Base-by-base conservation (phyloP, 2,329 filamentous ascomycete species). In the Beauveria scarabaeidicola region DNA sequence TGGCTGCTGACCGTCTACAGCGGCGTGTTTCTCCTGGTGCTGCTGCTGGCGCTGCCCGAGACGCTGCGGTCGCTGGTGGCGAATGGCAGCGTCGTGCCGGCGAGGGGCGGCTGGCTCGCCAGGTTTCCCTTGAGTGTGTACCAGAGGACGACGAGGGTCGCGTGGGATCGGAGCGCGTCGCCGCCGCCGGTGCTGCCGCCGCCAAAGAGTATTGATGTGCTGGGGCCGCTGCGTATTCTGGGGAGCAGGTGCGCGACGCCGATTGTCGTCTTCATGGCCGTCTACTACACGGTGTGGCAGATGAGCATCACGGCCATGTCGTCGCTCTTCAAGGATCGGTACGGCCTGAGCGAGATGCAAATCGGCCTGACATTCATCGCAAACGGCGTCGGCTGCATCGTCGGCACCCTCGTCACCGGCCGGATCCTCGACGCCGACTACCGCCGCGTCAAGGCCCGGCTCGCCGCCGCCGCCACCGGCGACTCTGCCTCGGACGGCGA, bases 291-390 rank as follows among this genome's bases (percentile, higher is more conserved):
- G 0, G 75, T 80, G 8, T 83, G 78, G 77, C 78, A 81, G 59
- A 81, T 82, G 77, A 77, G 74, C 63, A 80, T 81, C 60, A 80
- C 80, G 0, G 76, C 75, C 40, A 78, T 81, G 73, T 79, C 81
- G 0, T 74, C 74, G 0, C 70, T 82, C 0, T 80, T 82, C 63
- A 64, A 76, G 38, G 61, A 65, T 0, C 65, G 63, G 4, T 82
- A 82, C 60, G 69, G 69, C 8, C 69, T 80, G 1, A 66, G 59
- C 5, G 75, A 77, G 59, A 74, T 72, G 4, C 70, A 80, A 46
- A 75, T 79, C 15, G 79, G 79, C 0, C 67, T 81, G 2, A 77
- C 77, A 0, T 84, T 82, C 61, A 75, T 84, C 2, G 78, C 80
- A 23, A 82, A 82, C 25, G 82, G 82, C 0, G 74, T 75, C 0